Evolutionary conservation across 371 early-diverging fungal species (phyloP).

Genomic region (Lichtheimia ramosa): DNA sequence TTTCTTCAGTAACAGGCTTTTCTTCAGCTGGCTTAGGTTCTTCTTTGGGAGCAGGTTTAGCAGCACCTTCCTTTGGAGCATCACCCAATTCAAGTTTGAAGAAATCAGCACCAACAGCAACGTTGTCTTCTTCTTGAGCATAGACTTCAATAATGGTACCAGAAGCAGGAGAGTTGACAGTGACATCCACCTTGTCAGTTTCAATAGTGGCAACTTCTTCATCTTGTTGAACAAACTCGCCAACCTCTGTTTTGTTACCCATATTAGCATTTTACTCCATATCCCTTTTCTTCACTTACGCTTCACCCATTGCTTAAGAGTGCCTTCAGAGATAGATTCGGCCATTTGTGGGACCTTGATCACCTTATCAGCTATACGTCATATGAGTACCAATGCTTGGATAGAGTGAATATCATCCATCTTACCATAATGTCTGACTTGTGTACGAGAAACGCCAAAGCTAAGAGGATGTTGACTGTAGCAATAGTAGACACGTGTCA

Average conservation of each 20-base stretch:
- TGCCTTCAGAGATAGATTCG: slow-evolving; percentile 97
- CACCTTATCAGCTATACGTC: slow-evolving; percentile 64
- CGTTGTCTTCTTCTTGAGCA: slow-evolving; percentile 91
- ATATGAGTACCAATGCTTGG: background rate
- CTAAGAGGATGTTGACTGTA: slow-evolving; percentile 10
- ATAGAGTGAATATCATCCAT: no score
- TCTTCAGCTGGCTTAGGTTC: slow-evolving; percentile 32
- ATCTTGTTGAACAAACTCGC: slow-evolving; percentile 92
- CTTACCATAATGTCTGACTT: slow-evolving; percentile 52
- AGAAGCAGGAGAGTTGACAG: slow-evolving; percentile 92
- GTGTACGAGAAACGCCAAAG: slow-evolving; percentile 20
- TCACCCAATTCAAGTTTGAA: slow-evolving; percentile 86
- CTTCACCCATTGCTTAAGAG: slow-evolving; percentile 93
- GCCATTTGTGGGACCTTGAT: slow-evolving; percentile 96
- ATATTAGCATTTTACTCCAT: background rate
- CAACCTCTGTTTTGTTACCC: slow-evolving; percentile 73
- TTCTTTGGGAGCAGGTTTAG: slow-evolving; percentile 43
- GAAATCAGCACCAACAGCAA: slow-evolving; percentile 91
- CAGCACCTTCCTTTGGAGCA: slow-evolving; percentile 61
- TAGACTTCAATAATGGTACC: slow-evolving; percentile 85
- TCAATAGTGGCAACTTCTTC: slow-evolving; percentile 96
- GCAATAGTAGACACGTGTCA: background rate
- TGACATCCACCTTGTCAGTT: slow-evolving; percentile 97
- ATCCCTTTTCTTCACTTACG: slow-evolving; percentile 56
- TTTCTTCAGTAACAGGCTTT: slow-evolving; percentile 33